phyloP scores from a whole-genome alignment of 2,329 filamentous ascomycete species.

The Aureobasidium subglaciale region DNA sequence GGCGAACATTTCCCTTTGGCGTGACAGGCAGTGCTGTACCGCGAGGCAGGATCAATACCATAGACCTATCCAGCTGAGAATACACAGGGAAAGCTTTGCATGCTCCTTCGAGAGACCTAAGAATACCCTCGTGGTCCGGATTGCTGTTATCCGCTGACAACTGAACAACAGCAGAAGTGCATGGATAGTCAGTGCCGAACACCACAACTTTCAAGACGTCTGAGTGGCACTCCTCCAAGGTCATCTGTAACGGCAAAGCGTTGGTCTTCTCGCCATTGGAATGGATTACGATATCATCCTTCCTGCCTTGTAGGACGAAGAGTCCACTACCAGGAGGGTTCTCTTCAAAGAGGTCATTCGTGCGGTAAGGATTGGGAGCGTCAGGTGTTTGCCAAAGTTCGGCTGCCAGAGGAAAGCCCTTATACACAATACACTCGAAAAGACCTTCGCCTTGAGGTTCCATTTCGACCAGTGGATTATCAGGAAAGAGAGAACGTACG shows the following conservation, averaged over 20 bases:
- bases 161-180: conserved; percentile 24
- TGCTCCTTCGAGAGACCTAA: not conserved
- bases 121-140: conserved; percentile 4
- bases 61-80: conserved; percentile 23
- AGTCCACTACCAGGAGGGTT: conserved; percentile 26
- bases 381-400: conserved; percentile 25
- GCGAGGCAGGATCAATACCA: conserved; percentile 24
- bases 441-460: conserved; percentile 24
- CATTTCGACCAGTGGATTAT: conserved; percentile 21
- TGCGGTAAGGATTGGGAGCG: conserved; percentile 23
- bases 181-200: conserved; percentile 20
- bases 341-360: conserved; percentile 28
- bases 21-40: conserved; percentile 25
- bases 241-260: conserved; percentile 27
- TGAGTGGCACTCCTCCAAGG: conserved; percentile 23
- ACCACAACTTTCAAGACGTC: conserved; percentile 11
- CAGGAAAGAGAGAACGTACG: conserved; percentile 19
- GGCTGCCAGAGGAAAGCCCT: conserved; percentile 29
- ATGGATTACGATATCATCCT: conserved; percentile 28
- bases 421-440: conserved; percentile 28
- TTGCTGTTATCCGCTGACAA: conserved; percentile 13
- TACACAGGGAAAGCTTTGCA: not conserved
- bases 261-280: conserved; percentile 29
- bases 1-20: conserved; percentile 28
- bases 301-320: conserved; percentile 26